phyloP scores from a whole-genome alignment of 495 filamentous ascomycete species.

The Hypoxylon lienhwacheense region DNA sequence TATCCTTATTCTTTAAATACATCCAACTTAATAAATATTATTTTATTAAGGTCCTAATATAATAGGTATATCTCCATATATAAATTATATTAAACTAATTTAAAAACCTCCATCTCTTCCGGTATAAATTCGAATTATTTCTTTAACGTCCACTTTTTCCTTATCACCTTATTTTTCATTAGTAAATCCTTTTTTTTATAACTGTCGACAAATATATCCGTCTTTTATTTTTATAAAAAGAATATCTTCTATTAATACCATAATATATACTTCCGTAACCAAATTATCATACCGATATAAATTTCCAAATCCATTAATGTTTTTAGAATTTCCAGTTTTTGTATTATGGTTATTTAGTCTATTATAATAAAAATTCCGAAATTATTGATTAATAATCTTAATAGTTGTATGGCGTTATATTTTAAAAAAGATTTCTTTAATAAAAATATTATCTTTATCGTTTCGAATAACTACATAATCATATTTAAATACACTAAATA shows the following conservation, averaged over 20 bases:
- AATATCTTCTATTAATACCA: constrained; percentile 4
- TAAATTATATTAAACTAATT: neutral
- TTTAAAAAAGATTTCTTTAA: constrained; percentile 2
- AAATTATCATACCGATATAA: constrained; percentile 1
- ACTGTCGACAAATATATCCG: neutral
- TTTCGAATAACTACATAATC: neutral
- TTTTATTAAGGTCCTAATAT: neutral
- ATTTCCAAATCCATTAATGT: neutral
- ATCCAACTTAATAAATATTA: neutral
- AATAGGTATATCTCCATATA: neutral
- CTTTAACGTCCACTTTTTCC: neutral
- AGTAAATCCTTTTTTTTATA: neutral
- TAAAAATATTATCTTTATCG: neutral
- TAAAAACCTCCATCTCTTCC: neutral
- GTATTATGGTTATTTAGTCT: neutral
- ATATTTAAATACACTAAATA: neutral
- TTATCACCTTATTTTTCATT: neutral
- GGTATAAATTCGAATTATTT: neutral
- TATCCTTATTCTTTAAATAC: neutral
- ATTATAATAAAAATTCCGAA: neutral
- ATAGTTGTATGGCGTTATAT: neutral
- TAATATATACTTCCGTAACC: neutral
- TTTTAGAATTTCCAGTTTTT: neutral
- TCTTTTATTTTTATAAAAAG: neutral
- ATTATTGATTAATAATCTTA: neutral